Conservation (phyloP, 805 yeast species). For the Lachancea dasiensis region DNA sequence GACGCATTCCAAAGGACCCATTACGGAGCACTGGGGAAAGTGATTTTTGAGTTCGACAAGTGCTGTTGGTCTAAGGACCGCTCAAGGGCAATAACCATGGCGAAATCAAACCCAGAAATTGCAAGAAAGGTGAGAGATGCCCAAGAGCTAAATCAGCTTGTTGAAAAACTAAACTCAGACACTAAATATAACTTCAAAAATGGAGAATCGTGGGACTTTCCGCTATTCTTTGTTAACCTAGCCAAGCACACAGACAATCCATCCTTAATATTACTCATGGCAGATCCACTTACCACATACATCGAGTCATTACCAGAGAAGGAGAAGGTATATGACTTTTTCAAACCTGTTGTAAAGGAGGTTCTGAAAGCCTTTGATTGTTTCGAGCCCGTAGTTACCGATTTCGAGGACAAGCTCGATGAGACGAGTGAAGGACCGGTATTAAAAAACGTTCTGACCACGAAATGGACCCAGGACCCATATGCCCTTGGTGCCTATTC, state of each 20-base stretch:
- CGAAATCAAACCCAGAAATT: constrained; percentile 23
- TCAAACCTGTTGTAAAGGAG: constrained; percentile 43
- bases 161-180: constrained; percentile 9
- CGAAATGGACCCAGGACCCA: constrained; percentile 79
- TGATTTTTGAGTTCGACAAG: constrained; percentile 57
- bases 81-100: constrained; percentile 46
- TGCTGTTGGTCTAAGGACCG: constrained; percentile 53
- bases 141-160: constrained; percentile 14
- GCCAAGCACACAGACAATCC: constrained; percentile 45
- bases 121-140: constrained; percentile 19
- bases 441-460: constrained; percentile 41
- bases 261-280: constrained; percentile 58
- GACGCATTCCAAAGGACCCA: constrained; percentile 44
- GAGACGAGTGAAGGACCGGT: constrained; percentile 22
- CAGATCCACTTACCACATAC: constrained; percentile 65
- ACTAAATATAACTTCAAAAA: constrained; percentile 4
- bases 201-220: constrained; percentile 47
- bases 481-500: constrained; percentile 78
- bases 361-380: constrained; percentile 16
- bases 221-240: constrained; percentile 56
- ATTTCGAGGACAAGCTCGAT: constrained; percentile 7
- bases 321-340: constrained; percentile 47
- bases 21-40: constrained; percentile 69
- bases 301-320: constrained; percentile 44
- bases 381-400: constrained; percentile 10